phyloP scores from a whole-genome alignment of 306 rosid genomes.

The Pyrus betulifolia region DNA sequence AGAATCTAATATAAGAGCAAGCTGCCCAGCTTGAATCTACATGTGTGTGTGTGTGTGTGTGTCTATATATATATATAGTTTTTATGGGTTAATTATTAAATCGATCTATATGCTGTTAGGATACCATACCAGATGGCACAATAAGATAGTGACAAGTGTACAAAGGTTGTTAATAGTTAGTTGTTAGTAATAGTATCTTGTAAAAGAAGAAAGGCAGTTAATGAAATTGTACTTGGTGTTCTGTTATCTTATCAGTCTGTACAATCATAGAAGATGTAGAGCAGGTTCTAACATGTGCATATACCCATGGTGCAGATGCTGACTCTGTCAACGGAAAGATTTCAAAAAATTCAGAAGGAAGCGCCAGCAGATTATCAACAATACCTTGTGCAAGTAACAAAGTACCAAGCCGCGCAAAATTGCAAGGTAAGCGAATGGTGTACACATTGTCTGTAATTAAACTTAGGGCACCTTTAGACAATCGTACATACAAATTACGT shows the following conservation, averaged over 20 bases:
- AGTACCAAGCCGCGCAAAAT: conserved; percentile 79
- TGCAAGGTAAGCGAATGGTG: conserved; percentile 57
- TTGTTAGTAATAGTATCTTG: too few species aligned
- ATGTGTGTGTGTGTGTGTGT: too few species aligned
- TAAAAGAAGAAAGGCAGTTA: too few species aligned
- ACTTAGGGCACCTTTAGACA: neutral
- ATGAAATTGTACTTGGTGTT: too few species aligned
- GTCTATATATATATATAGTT: neutral
- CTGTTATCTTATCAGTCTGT: too few species aligned
- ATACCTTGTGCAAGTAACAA: conserved; percentile 85
- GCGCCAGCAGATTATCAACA: conserved; percentile 74
- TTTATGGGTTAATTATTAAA: neutral
- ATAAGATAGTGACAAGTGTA: too few species aligned
- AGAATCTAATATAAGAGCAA: neutral
- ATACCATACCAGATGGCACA: too few species aligned
- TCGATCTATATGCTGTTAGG: neutral
- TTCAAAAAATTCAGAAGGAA: conserved; percentile 73
- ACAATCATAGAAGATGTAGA: too few species aligned
- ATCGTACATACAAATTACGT: neutral
- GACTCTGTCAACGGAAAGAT: conserved; percentile 79
- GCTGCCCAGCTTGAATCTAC: neutral
- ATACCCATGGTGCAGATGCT: conserved; percentile 54
- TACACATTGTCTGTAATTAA: neutral
- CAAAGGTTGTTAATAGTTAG: too few species aligned
- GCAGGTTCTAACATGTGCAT: neutral